Conservation (phyloP, 2,329 filamentous ascomycete genomes). For the Fusarium metavorans region DNA sequence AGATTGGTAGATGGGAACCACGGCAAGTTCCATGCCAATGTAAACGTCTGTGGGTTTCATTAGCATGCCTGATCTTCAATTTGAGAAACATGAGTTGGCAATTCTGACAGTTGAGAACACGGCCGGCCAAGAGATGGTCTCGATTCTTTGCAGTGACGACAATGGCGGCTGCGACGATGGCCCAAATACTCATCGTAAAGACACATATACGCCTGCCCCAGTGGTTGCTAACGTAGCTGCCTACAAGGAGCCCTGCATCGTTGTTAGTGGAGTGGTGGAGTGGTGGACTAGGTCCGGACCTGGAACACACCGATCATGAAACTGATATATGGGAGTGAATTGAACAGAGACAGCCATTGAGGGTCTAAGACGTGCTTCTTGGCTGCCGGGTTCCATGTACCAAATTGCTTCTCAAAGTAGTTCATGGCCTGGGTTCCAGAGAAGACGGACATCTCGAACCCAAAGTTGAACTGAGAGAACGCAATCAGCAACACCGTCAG, state of each 20-base stretch:
- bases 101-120: constrained; percentile 44
- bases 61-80: too few species aligned
- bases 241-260: constrained; percentile 16
- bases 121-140: constrained; percentile 49
- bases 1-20: constrained; percentile 50
- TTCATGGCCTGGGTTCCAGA: constrained; percentile 50
- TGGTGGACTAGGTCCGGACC: too few species aligned
- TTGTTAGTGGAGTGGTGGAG: not conserved
- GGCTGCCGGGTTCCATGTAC: not conserved
- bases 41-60: constrained; percentile 37
- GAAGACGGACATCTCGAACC: constrained; percentile 51
- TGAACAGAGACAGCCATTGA: not conserved
- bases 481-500: constrained; percentile 42
- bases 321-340: not conserved
- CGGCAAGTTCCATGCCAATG: constrained; percentile 53
- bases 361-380: not conserved
- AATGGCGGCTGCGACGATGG: constrained; percentile 48
- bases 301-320: not conserved
- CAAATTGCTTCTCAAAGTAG: constrained; percentile 46
- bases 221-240: constrained; percentile 45
- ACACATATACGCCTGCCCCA: constrained; percentile 51
- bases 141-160: constrained; percentile 45
- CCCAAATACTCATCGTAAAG: constrained; percentile 51
- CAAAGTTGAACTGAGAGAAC: constrained; percentile 50
- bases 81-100: not conserved